phyloP scores from a whole-genome alignment of 495 filamentous ascomycete species.

The Penicillium waksmanii region DNA sequence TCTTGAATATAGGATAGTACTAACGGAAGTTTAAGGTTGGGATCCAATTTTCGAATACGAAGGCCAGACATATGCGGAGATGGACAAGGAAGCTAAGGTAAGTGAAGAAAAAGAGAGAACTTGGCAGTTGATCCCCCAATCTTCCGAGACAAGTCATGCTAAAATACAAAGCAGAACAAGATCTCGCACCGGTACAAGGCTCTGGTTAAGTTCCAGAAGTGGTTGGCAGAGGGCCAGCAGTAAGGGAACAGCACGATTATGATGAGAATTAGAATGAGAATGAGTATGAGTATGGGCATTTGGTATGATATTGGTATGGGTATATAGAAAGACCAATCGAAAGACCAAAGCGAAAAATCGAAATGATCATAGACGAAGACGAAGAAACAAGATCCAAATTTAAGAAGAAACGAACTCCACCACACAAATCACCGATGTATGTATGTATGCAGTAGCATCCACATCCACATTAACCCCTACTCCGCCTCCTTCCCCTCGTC shows the following conservation, averaged over 20 bases:
- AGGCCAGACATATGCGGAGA: slow-evolving; percentile 95
- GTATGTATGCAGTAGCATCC: too few relatives aligned
- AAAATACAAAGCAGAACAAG: slow-evolving; percentile 61
- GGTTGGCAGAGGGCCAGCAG: slow-evolving; percentile 64
- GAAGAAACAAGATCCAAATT: not conserved
- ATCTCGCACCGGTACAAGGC: slow-evolving; percentile 90
- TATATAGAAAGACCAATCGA: slow-evolving; percentile 20
- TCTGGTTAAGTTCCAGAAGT: slow-evolving; percentile 79
- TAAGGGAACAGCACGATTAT: slow-evolving; percentile 9
- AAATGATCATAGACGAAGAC: not conserved
- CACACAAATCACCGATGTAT: too few relatives aligned
- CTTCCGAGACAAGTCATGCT: not conserved
- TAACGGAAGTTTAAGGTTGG: slow-evolving; percentile 64
- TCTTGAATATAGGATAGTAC: too few relatives aligned
- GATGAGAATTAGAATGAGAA: not conserved
- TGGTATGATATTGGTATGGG: slow-evolving; percentile 3
- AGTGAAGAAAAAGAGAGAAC: not conserved
- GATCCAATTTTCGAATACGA: slow-evolving; percentile 96
- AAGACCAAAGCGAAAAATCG: not conserved
- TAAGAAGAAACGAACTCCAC: too few relatives aligned
- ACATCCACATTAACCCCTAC: not conserved
- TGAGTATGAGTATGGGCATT: not conserved
- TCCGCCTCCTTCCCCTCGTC: slow-evolving; percentile 12
- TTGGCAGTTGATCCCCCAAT: not conserved
- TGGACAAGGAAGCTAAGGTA: slow-evolving; percentile 84